Evolutionary conservation across 176 grass and related monocot species (phyloP).

Genomic region (Luzula sylvatica): DNA sequence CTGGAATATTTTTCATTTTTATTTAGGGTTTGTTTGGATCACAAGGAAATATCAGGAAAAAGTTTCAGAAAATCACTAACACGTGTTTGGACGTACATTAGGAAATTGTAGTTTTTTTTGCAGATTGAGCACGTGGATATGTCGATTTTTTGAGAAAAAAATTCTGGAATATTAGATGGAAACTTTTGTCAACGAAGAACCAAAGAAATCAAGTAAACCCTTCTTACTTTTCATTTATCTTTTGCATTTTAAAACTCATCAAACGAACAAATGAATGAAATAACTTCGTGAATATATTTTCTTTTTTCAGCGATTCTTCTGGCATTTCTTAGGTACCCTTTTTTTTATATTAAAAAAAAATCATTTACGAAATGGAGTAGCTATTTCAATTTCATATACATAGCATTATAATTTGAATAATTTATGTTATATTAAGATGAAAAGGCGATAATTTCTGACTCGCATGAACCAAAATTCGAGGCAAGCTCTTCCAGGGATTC

Average conservation of each 20-base stretch:
- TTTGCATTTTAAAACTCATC: too few species aligned
- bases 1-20: too few species aligned
- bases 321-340: neutral
- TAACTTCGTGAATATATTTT: neutral
- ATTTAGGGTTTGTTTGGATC: too few species aligned
- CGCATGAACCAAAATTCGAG: conserved; percentile 28
- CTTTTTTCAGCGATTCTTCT: conserved; percentile 21
- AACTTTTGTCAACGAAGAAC: conserved; percentile 2
- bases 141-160: conserved; percentile 11
- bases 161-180: neutral
- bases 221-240: too few species aligned
- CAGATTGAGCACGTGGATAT: conserved; percentile 16
- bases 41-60: too few species aligned
- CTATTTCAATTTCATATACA: neutral
- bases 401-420: too few species aligned
- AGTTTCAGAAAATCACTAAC: too few species aligned
- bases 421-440: conserved; percentile 8
- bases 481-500: conserved; percentile 32
- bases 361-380: neutral
- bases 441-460: conserved; percentile 17
- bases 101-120: too few species aligned
- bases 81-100: too few species aligned
- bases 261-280: too few species aligned
- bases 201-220: conserved; percentile 7
- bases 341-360: neutral